These are phyloP conservation scores for Adansonia rubrostipa DNA, from an alignment of 441 rosid genomes.

Conservation along the genomic window DNA sequence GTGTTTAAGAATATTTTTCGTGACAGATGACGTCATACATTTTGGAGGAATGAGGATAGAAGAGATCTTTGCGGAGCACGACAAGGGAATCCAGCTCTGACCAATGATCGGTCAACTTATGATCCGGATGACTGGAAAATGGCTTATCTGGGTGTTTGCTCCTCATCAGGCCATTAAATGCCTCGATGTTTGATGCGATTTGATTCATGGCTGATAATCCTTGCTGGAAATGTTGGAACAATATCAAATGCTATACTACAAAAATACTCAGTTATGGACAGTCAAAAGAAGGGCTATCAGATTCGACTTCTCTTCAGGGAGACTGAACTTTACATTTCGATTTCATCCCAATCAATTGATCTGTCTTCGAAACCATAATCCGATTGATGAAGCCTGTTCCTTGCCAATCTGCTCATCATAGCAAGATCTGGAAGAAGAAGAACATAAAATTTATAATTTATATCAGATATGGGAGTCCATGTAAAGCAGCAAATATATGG, in stretches of 20 bases:
- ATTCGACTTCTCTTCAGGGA: background rate
- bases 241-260: background rate
- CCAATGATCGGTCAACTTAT: no score
- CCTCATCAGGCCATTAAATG: no score
- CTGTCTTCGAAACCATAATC: slow-evolving; percentile 47
- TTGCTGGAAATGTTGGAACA: background rate
- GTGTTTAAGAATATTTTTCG: no score
- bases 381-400: slow-evolving; percentile 54
- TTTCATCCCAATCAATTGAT: slow-evolving; percentile 80
- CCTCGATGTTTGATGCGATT: no score
- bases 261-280: background rate
- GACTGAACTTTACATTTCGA: slow-evolving; percentile 47
- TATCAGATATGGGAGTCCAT: background rate
- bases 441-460: background rate
- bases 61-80: no score
- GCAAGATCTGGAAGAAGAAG: slow-evolving; percentile 62
- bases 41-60: no score
- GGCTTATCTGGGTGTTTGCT: no score
- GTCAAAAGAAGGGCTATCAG: no score
- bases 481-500: background rate
- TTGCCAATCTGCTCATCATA: slow-evolving; percentile 76
- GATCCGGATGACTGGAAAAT: no score
- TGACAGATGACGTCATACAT: no score
- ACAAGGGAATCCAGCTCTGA: no score
- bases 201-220: background rate